phyloP scores from a whole-genome alignment of 805 yeast species.

The Blastobotrys terrestris region DNA sequence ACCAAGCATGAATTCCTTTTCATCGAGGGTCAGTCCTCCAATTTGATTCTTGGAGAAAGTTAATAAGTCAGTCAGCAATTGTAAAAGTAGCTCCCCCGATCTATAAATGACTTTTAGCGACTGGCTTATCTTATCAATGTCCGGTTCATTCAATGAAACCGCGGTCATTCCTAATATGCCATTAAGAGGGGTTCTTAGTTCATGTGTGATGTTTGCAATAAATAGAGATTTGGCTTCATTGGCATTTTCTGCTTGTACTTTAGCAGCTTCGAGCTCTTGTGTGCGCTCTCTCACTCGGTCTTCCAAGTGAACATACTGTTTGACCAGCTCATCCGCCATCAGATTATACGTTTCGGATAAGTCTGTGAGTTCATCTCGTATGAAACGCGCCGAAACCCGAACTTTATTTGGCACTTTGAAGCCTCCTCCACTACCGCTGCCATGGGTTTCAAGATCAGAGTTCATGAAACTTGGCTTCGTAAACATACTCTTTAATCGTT shows the following conservation, averaged over 20 bases:
- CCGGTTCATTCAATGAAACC: constrained; percentile 82
- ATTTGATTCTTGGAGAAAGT: constrained; percentile 91
- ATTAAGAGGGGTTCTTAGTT: constrained; percentile 88
- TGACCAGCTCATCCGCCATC: constrained; percentile 82
- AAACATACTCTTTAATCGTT: neutral
- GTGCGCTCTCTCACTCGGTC: constrained; percentile 85
- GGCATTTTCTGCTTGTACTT: constrained; percentile 86
- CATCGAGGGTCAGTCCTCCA: constrained; percentile 76
- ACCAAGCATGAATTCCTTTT: constrained; percentile 66
- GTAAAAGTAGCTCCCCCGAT: constrained; percentile 84
- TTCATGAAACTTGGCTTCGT: neutral
- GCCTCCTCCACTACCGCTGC: neutral
- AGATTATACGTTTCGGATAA: constrained; percentile 81
- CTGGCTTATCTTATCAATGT: constrained; percentile 58
- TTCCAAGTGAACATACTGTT: constrained; percentile 76
- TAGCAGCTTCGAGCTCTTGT: constrained; percentile 79
- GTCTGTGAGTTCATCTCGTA: constrained; percentile 74
- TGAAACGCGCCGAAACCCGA: constrained; percentile 1
- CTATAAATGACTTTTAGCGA: constrained; percentile 78
- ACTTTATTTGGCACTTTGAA: constrained; percentile 15
- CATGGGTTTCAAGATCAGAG: neutral
- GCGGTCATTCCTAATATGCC: constrained; percentile 96
- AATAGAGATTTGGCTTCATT: constrained; percentile 95
- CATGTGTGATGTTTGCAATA: constrained; percentile 89
- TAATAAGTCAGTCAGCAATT: constrained; percentile 81